These are phyloP conservation scores for Tetradesmus obliquus DNA, from an alignment of 139 green algal genomes.

Conservation along the genomic window DNA sequence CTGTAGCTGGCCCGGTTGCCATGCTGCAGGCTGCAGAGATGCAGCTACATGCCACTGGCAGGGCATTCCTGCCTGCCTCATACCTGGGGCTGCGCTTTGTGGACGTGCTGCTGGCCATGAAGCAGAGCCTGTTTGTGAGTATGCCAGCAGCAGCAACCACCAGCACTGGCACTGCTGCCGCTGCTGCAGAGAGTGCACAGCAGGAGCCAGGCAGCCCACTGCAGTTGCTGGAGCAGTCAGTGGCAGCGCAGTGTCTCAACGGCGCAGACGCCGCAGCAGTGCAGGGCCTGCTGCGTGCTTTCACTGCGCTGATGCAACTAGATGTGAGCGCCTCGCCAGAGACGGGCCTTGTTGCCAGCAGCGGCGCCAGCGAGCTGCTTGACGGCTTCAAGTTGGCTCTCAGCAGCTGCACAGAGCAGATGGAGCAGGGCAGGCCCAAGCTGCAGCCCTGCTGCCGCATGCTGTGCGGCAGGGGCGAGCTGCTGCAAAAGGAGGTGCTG, in stretches of 20 bases:
- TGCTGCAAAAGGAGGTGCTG: constrained; percentile 41
- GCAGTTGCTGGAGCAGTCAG: background rate
- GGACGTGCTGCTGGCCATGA: background rate
- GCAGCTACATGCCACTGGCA: constrained; percentile 26
- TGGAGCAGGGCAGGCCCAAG: background rate
- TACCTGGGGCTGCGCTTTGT: constrained; percentile 28
- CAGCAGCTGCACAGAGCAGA: background rate
- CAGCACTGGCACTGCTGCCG: background rate
- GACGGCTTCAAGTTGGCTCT: constrained; percentile 17
- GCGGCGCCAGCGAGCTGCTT: constrained; percentile 1
- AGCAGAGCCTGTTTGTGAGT: constrained; percentile 11
- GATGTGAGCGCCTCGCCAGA: constrained; percentile 18
- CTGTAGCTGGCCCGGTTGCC: constrained; percentile 20
- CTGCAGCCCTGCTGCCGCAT: constrained; percentile 14
- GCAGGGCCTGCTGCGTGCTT: background rate
- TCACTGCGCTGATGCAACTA: constrained; percentile 7
- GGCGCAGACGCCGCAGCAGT: background rate
- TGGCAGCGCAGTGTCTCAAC: constrained; percentile 3
- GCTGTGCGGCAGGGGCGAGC: constrained; percentile 1
- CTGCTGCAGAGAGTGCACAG: background rate
- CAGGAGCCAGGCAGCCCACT: background rate
- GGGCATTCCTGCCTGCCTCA: constrained; percentile 29
- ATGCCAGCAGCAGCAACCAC: background rate
- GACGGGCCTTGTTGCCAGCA: background rate
- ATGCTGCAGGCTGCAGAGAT: constrained; percentile 20